Conservation (phyloP, 495 filamentous ascomycete species). For the Lepidopterella palustris region DNA sequence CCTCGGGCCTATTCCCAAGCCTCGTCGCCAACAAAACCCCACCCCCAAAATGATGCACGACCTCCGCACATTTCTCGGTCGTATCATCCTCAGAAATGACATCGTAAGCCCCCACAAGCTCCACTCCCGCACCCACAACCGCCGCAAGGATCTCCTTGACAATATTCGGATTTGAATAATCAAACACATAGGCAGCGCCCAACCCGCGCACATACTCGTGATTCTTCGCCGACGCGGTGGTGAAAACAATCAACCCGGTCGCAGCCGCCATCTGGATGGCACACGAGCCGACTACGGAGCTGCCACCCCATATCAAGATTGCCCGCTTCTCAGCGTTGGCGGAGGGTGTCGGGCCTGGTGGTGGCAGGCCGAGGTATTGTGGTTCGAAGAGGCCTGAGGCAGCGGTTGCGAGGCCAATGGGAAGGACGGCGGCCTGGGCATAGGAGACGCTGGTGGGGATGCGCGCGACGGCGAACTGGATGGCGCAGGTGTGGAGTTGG, state of each 20-base stretch:
- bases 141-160: constrained; percentile 33
- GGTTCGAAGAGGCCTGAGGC: constrained; percentile 42
- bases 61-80: constrained; percentile 9
- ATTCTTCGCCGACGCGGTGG: constrained; percentile 28
- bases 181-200: constrained; percentile 28
- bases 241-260: constrained; percentile 28
- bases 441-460: constrained; percentile 43
- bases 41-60: constrained; percentile 16
- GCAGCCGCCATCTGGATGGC: constrained; percentile 30
- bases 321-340: constrained; percentile 25
- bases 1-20: neutral
- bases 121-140: constrained; percentile 4
- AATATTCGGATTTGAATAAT: constrained; percentile 30
- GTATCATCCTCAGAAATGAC: constrained; percentile 12
- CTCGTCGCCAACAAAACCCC: constrained; percentile 11
- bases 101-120: constrained; percentile 17
- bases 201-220: constrained; percentile 26
- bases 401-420: constrained; percentile 45
- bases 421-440: constrained; percentile 43
- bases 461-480: constrained; percentile 17
- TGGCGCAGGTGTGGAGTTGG: constrained; percentile 19
- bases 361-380: constrained; percentile 32
- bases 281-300: constrained; percentile 29
- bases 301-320: constrained; percentile 36
- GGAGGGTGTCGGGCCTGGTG: constrained; percentile 20